Evolutionary conservation across 768 basidiomycete genomes (phyloP).

Genomic region (Mycena chlorophos): DNA sequence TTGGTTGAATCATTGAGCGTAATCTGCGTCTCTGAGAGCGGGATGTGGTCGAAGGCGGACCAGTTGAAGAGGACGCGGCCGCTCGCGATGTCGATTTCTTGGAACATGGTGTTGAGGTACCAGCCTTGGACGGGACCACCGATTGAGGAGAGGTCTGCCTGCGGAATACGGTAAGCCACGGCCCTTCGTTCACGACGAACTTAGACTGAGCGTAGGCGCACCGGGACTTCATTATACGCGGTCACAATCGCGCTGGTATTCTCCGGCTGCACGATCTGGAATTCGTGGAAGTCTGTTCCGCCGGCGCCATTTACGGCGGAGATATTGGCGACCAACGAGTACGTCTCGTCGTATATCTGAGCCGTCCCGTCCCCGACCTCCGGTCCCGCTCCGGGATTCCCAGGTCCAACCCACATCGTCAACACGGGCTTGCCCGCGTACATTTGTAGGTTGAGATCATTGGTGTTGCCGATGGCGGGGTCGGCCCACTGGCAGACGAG

Average conservation of each 20-base stretch:
- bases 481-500: constrained; percentile 19
- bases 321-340: constrained; percentile 8
- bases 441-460: constrained; percentile 7
- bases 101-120: constrained; percentile 9
- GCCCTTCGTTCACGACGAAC: background rate
- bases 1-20: background rate
- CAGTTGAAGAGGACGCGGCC: constrained; percentile 7
- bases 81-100: constrained; percentile 6
- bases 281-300: constrained; percentile 10
- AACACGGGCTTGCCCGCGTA: constrained; percentile 8
- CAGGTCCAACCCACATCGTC: constrained; percentile 12
- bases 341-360: constrained; percentile 4
- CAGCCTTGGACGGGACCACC: constrained; percentile 8
- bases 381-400: background rate
- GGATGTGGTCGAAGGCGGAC: constrained; percentile 12
- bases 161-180: too few relatives aligned
- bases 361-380: constrained; percentile 3
- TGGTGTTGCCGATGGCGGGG: background rate
- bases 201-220: background rate
- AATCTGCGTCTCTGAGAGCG: constrained; percentile 7
- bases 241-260: constrained; percentile 9
- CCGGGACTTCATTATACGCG: constrained; percentile 7
- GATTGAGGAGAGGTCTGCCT: constrained; percentile 5
- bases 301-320: constrained; percentile 2
- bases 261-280: constrained; percentile 5